phyloP scores from a whole-genome alignment of 2,329 filamentous ascomycete species.

The Fusarium cicatricum region DNA sequence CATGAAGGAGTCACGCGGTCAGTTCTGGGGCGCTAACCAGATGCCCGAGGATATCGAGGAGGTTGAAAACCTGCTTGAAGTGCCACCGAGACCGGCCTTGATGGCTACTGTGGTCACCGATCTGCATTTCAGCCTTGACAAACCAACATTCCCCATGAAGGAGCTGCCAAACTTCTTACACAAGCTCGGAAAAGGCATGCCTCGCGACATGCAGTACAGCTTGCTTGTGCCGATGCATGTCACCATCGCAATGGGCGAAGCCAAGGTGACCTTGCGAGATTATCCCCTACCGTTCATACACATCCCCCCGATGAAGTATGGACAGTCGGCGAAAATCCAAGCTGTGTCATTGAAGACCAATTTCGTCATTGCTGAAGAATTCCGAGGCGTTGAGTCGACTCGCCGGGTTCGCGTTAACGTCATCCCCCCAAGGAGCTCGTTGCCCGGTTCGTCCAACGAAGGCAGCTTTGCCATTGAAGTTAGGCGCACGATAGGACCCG shows the following conservation, averaged over 20 bases:
- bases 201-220: constrained; percentile 87
- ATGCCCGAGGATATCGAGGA: constrained; percentile 84
- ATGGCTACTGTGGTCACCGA: constrained; percentile 85
- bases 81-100: constrained; percentile 84
- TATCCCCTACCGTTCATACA: constrained; percentile 94
- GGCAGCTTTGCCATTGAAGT: constrained; percentile 86
- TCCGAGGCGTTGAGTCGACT: constrained; percentile 79
- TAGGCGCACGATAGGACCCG: constrained; percentile 87
- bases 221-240: constrained; percentile 90
- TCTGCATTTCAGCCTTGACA: constrained; percentile 85
- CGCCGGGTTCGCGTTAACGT: constrained; percentile 84
- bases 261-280: constrained; percentile 84
- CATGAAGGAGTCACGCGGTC: constrained; percentile 79
- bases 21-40: constrained; percentile 85
- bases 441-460: constrained; percentile 61
- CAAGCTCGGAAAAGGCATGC: constrained; percentile 95
- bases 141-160: constrained; percentile 86
- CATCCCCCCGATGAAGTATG: constrained; percentile 81
- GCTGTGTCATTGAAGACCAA: constrained; percentile 86
- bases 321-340: constrained; percentile 81
- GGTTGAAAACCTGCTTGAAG: constrained; percentile 82
- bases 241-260: constrained; percentile 89
- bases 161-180: constrained; percentile 87
- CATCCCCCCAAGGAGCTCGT: constrained; percentile 71
- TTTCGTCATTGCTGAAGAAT: constrained; percentile 97